Evolutionary conservation across 495 filamentous ascomycete genomes (phyloP).

Genomic region (Glonium stellatum): DNA sequence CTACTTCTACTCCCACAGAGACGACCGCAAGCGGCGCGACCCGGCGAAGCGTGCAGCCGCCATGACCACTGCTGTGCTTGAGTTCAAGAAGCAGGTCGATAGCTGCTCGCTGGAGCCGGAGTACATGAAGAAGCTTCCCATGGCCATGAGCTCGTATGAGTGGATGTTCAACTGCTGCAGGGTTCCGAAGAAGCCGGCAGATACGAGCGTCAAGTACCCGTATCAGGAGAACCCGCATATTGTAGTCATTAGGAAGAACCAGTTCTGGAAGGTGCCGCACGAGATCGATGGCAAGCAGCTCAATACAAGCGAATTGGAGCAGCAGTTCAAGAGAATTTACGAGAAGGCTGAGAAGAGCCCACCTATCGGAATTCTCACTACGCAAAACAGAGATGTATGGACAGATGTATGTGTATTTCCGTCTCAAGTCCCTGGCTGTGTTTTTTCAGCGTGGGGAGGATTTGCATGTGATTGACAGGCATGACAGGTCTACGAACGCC

Average conservation of each 20-base stretch:
- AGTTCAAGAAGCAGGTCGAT: slow-evolving; percentile 93
- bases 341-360: slow-evolving; percentile 62
- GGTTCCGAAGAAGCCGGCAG: slow-evolving; percentile 72
- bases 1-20: slow-evolving; percentile 98
- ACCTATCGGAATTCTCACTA: slow-evolving; percentile 78
- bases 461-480: slow-evolving; percentile 13
- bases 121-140: slow-evolving; percentile 92
- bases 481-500: slow-evolving; percentile 53
- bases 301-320: slow-evolving; percentile 79
- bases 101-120: slow-evolving; percentile 80
- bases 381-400: slow-evolving; percentile 91
- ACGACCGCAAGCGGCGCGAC: slow-evolving; percentile 80
- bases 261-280: slow-evolving; percentile 82
- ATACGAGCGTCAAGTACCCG: slow-evolving; percentile 77
- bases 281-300: slow-evolving; percentile 73
- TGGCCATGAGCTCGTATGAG: slow-evolving; percentile 95
- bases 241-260: slow-evolving; percentile 85
- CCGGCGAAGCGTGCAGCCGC: slow-evolving; percentile 90
- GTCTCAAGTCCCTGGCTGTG: background rate
- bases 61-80: slow-evolving; percentile 72
- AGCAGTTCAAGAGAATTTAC: slow-evolving; percentile 80
- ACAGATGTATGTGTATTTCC: slow-evolving; percentile 48
- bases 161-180: slow-evolving; percentile 98
- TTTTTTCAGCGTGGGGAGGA: background rate
- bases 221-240: slow-evolving; percentile 73